Base-by-base conservation (phyloP, 768 basidiomycete species). In the Cystofilobasidium bisporidii region DNA sequence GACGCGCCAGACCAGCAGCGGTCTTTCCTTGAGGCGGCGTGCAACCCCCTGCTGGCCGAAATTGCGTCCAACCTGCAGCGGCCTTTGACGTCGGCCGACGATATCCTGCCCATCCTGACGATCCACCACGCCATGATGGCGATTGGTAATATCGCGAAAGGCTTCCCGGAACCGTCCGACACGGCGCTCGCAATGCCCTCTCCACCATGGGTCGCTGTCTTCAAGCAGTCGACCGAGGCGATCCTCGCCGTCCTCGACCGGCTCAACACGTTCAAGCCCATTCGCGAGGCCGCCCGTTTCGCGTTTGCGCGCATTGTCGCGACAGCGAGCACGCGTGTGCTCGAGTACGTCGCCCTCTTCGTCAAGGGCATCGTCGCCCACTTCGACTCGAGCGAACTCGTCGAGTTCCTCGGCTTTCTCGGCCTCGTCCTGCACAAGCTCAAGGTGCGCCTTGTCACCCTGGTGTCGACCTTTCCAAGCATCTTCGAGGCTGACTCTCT, bases 371-470 rank as follows among this genome's bases (percentile, higher is more conserved):
- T 98, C n/a, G 83, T 98, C 61, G 83, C 86, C 3, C 89, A 94
- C 72, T 92, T 93, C 73, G 91, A 96, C 71, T 87, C 91, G 1
- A 83, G 87, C 10, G 96, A 99, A 76, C 80, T 99, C 66, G 86
- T 88, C 33, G 96, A 99, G 74, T 94, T 98, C 73, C 87, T 98
- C 82, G 88, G 87, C 73, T 98, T 99, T 80, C 87, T 99, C 64
- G 87, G 87, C 10, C 80, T 96, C 12, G 80, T 97, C 63, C 86
- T 93, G 62, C 91, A 94, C 76, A 89, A 89, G 75, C 83, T 98
- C 64, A 89, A 91, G 81, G 93, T 91, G 69, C 64, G 78, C 22
- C 76, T 70, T 28, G 18, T n/a, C n/a, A n/a, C 50, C 40, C 17
- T 17, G 17, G 40, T 17, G 40, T 41, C 17, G 40, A n/a, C n/a